Conservation (phyloP, 768 basidiomycete genomes). For the Obba rivulosa region DNA sequence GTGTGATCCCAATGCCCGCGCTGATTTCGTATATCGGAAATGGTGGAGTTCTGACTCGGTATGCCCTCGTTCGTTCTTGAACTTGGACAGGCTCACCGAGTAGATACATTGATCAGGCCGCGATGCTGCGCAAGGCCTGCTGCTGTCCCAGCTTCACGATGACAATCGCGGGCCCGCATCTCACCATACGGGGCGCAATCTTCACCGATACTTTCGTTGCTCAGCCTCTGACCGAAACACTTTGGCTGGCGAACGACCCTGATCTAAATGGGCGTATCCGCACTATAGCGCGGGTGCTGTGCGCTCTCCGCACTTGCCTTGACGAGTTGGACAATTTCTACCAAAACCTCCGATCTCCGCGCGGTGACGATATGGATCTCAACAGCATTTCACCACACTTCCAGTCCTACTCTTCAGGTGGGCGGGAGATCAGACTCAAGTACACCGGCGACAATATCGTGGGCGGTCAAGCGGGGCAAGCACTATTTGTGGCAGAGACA, state of each 20-base stretch:
- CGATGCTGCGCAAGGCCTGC: conserved; percentile 5
- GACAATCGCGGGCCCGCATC: conserved; percentile 13
- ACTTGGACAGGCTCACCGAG: no score
- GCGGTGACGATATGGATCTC: background rate
- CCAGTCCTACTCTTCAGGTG: background rate
- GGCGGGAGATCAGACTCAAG: background rate
- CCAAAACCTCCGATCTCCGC: background rate
- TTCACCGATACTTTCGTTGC: conserved; percentile 13
- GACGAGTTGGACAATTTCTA: conserved; percentile 8
- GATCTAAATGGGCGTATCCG: background rate
- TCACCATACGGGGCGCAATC: conserved; percentile 15
- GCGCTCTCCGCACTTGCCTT: background rate
- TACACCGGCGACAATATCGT: background rate
- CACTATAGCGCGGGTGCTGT: conserved; percentile 4
- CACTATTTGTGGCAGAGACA: background rate
- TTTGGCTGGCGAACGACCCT: conserved; percentile 3
- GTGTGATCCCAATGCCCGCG: conserved; percentile 9
- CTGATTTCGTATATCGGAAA: conserved; percentile 6
- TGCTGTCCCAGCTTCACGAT: conserved; percentile 21
- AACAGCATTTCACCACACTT: background rate
- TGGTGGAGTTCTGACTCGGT: no score
- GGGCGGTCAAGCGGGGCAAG: conserved; percentile 4
- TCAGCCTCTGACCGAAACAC: conserved; percentile 15
- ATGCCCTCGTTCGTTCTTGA: conserved; percentile 7
- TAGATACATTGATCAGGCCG: conserved; percentile 1